Conservation (phyloP, 2,329 filamentous ascomycete genomes). For the Sporothrix variecibatus region DNA sequence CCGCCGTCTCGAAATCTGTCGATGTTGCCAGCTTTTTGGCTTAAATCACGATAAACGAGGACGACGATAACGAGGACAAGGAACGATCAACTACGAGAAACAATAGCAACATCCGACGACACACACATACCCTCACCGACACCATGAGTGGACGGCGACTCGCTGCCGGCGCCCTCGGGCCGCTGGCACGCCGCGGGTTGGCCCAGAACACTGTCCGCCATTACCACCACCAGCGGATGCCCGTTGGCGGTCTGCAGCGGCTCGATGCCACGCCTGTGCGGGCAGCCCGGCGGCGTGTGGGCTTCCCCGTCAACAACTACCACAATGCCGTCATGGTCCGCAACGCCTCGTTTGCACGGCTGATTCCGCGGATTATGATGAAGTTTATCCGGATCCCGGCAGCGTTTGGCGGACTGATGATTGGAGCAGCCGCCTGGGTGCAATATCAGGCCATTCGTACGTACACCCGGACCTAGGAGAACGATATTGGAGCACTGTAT, state of each 20-base stretch:
- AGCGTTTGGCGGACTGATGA: constrained; percentile 84
- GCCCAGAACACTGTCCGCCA: constrained; percentile 57
- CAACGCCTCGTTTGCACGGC: constrained; percentile 64
- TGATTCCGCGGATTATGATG: constrained; percentile 82
- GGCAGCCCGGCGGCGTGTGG: constrained; percentile 64
- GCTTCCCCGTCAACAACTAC: constrained; percentile 79
- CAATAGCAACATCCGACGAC: no score
- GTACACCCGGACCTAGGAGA: no score
- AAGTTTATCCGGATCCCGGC: constrained; percentile 88
- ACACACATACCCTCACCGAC: background rate
- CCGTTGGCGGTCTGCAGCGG: constrained; percentile 68
- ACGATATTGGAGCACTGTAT: background rate
- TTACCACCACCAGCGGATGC: constrained; percentile 61
- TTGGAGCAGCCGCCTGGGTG: constrained; percentile 86
- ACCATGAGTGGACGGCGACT: constrained; percentile 73
- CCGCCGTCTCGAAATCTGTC: constrained; percentile 17
- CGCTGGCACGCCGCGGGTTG: constrained; percentile 63
- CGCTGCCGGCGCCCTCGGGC: constrained; percentile 66
- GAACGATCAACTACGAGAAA: background rate
- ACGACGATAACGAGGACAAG: background rate
- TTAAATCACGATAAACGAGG: constrained; percentile 8
- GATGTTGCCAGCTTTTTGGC: constrained; percentile 19
- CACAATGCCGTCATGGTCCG: constrained; percentile 72
- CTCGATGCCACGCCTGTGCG: constrained; percentile 62
- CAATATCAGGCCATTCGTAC: constrained; percentile 92